A percentile compares a stretch with the other conserved stretches of the same genome.
These are phyloP conservation scores for Medicago truncatula DNA, from an alignment of 306 rosid genomes.

Conservation along the genomic window DNA sequence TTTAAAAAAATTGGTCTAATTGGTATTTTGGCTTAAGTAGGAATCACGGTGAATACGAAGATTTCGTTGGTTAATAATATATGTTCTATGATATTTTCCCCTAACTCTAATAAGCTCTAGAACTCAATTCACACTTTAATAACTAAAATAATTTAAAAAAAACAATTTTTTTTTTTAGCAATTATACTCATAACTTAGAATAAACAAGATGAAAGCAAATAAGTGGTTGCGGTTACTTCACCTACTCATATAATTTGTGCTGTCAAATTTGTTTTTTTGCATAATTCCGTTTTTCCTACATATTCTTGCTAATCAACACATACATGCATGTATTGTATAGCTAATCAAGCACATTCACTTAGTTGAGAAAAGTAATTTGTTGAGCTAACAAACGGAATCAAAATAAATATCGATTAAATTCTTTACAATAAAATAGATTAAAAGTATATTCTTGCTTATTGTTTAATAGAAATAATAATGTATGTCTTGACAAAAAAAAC, in stretches of 20 bases:
- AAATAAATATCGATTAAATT: neutral
- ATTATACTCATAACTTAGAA: neutral
- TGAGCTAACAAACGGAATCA: constrained; percentile 16
- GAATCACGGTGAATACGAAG: no score
- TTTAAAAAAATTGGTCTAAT: no score
- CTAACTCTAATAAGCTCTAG: no score
- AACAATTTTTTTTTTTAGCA: neutral
- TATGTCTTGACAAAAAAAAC: no score
- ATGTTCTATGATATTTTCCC: no score
- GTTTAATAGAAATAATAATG: no score
- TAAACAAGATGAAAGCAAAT: neutral
- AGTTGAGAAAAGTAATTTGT: neutral
- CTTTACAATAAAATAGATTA: neutral
- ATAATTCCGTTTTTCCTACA: neutral
- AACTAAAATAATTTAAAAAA: no score
- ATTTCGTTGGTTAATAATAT: no score
- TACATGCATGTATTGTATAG: constrained; percentile 28
- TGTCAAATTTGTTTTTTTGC: constrained; percentile 42
- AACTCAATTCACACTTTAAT: no score
- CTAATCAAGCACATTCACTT: neutral
- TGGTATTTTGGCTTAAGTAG: no score
- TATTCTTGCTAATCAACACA: constrained; percentile 28
- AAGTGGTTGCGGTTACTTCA: constrained; percentile 20
- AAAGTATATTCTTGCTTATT: no score
- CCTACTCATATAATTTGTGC: constrained; percentile 7